These are phyloP conservation scores for Eutrema japonicum DNA, from an alignment of 345 rosid genomes.

Conservation along the genomic window DNA sequence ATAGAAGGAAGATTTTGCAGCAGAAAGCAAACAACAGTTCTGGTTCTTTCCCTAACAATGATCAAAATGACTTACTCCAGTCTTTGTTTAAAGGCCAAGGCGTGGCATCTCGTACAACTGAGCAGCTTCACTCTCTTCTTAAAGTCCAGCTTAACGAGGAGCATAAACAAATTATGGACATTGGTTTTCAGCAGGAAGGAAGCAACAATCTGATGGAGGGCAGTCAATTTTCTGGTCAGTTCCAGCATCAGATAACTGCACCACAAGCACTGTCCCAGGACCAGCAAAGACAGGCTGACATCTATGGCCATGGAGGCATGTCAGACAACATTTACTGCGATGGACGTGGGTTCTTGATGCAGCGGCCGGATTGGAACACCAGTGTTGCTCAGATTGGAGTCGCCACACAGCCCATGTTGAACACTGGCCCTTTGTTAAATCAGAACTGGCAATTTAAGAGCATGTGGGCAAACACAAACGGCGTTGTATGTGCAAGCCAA, in stretches of 20 bases:
- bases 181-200: constrained; percentile 61
- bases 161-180: constrained; percentile 56
- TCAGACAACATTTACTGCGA: constrained; percentile 54
- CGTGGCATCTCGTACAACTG: constrained; percentile 52
- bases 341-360: constrained; percentile 63
- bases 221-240: constrained; percentile 59
- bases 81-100: constrained; percentile 75
- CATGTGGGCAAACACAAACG: constrained; percentile 61
- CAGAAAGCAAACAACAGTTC: constrained; percentile 56
- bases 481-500: constrained; percentile 54
- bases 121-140: constrained; percentile 81
- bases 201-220: constrained; percentile 55
- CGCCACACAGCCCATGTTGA: constrained; percentile 53
- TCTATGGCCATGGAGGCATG: constrained; percentile 61
- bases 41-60: constrained; percentile 61
- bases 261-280: constrained; percentile 55
- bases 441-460: constrained; percentile 79
- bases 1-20: constrained; percentile 54
- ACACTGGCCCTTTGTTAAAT: constrained; percentile 53
- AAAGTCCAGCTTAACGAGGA: constrained; percentile 61
- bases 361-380: constrained; percentile 68
- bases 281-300: constrained; percentile 60
- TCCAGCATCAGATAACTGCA: constrained; percentile 59
- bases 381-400: constrained; percentile 56
- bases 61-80: constrained; percentile 80